Percentiles rank a stretch among this genome's conserved stretches.
These are phyloP conservation scores for Dipteronia sinensis DNA, from an alignment of 345 rosid genomes.

Conservation along the genomic window DNA sequence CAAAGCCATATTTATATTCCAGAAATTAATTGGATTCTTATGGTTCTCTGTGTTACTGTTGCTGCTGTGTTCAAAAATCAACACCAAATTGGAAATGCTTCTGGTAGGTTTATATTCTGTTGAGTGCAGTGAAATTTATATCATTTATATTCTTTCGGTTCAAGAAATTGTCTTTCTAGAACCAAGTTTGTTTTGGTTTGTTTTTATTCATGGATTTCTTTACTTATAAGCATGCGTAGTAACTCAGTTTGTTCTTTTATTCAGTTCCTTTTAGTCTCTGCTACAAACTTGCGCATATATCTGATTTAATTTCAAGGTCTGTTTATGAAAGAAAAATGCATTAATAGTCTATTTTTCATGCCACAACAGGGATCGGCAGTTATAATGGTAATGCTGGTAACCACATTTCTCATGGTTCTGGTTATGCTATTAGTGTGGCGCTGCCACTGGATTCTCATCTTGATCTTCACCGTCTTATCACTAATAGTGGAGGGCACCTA, in stretches of 20 bases:
- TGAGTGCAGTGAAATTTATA: neutral
- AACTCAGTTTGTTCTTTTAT: neutral
- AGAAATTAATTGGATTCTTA: conserved; percentile 38
- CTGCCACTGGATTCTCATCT: conserved; percentile 37
- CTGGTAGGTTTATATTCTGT: conserved; percentile 17
- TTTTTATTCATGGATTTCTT: neutral
- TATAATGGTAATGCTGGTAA: conserved; percentile 35
- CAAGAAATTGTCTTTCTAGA: neutral
- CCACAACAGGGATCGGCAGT: conserved; percentile 33
- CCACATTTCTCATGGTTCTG: conserved; percentile 36
- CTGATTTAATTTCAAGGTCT: neutral
- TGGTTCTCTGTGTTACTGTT: conserved; percentile 33
- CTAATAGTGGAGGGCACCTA: conserved; percentile 38
- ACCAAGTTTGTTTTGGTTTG: neutral
- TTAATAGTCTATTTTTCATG: neutral
- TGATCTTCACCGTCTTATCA: conserved; percentile 24
- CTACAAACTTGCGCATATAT: neutral
- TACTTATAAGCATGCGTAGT: too few relatives aligned
- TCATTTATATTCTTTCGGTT: neutral
- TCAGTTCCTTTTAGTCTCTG: neutral
- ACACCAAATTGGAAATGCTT: conserved; percentile 35
- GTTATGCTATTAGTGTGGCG: conserved; percentile 40
- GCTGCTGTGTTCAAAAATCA: conserved; percentile 31
- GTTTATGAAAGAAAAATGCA: neutral
- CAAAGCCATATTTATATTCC: conserved; percentile 30